A percentile compares a stretch with the other conserved stretches of the same genome.
Conservation (phyloP, 2,329 filamentous ascomycete species). For the Ophioceras dolichostomum region DNA sequence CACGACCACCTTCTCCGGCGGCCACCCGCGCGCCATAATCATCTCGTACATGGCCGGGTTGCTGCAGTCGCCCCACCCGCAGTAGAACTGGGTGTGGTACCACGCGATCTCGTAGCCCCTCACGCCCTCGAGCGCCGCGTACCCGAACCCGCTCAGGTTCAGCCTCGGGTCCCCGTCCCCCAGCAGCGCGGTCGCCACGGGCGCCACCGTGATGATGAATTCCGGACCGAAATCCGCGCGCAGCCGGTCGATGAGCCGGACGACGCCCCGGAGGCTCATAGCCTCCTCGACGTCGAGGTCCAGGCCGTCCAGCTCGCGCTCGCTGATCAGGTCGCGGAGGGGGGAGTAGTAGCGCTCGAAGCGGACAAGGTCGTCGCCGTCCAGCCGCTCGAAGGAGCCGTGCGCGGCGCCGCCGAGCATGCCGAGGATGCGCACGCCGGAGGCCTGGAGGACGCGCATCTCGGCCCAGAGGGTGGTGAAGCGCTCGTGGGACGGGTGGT, state of each 20-base stretch:
- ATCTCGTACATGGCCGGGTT: constrained; percentile 34
- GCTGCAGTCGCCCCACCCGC: constrained; percentile 61
- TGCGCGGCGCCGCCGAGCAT: constrained; percentile 73
- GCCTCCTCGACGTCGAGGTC: constrained; percentile 67
- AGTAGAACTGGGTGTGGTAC: constrained; percentile 82
- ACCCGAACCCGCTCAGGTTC: constrained; percentile 65
- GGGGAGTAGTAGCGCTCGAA: constrained; percentile 54
- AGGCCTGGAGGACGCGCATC: constrained; percentile 52
- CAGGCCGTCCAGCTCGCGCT: constrained; percentile 47
- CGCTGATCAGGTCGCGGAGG: constrained; percentile 46
- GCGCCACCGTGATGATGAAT: constrained; percentile 68
- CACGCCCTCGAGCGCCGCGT: constrained; percentile 54
- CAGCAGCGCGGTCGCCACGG: constrained; percentile 62
- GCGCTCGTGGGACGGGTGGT: constrained; percentile 48
- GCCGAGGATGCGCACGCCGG: constrained; percentile 61
- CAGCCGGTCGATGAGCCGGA: constrained; percentile 51
- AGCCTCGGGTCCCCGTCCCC: constrained; percentile 37
- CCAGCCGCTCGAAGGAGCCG: constrained; percentile 51
- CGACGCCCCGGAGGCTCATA: constrained; percentile 51
- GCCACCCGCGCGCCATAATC: constrained; percentile 46
- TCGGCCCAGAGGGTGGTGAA: constrained; percentile 61
- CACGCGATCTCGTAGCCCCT: constrained; percentile 54
- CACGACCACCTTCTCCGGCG: constrained; percentile 55
- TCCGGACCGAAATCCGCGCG: constrained; percentile 50
- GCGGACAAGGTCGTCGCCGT: constrained; percentile 28